Percentiles rank a stretch among this genome's conserved stretches.
Conservation (phyloP, 2,329 filamentous ascomycete species). For the Penicillium brasilianum region DNA sequence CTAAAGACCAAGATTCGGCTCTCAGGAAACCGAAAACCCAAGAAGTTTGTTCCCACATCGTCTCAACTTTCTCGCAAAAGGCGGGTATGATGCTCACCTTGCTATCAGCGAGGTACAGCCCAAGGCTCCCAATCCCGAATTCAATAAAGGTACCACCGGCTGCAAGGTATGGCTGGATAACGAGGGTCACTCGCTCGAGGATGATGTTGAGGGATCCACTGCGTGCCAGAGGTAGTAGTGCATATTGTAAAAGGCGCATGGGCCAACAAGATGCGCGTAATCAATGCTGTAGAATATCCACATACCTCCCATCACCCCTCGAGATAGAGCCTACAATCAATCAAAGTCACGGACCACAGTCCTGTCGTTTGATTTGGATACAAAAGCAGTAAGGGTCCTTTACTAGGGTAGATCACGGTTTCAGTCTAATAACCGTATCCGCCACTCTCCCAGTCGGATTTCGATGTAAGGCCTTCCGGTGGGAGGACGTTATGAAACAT, state of each 20-base stretch:
- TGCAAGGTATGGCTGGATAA: background rate
- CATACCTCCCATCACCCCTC: background rate
- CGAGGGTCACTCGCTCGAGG: background rate
- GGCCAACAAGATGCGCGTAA: background rate
- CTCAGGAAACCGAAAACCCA: too few relatives aligned
- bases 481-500: background rate
- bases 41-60: background rate
- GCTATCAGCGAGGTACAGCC: background rate
- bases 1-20: background rate
- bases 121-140: background rate
- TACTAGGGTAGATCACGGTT: conserved; percentile 8
- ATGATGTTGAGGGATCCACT: background rate
- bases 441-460: background rate
- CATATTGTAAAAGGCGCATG: background rate
- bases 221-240: background rate
- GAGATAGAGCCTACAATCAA: background rate
- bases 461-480: conserved; percentile 7
- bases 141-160: background rate
- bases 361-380: conserved; percentile 4
- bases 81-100: background rate
- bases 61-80: background rate
- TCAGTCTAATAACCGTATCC: conserved; percentile 1
- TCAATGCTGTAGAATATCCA: background rate
- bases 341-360: background rate
- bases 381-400: conserved; percentile 14